Conservation (phyloP, 257 asterid species). For the Orobanche coerulescens region DNA sequence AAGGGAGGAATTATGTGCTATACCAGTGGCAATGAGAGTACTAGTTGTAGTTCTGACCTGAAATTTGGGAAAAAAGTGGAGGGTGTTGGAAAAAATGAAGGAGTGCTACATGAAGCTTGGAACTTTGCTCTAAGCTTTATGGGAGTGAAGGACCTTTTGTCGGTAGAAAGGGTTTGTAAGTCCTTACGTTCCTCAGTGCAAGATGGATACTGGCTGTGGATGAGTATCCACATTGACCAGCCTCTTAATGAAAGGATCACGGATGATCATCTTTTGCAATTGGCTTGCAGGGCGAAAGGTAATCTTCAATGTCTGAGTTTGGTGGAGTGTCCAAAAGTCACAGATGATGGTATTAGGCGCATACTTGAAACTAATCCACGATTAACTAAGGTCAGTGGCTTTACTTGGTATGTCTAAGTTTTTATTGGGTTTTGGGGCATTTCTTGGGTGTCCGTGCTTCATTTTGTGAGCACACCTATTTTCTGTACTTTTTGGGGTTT, state of each 20-base stretch:
- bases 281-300: conserved; percentile 63
- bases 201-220: conserved; percentile 62
- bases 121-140: conserved; percentile 37
- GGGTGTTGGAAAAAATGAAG: conserved; percentile 28
- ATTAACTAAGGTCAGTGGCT: conserved; percentile 61
- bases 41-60: conserved; percentile 21
- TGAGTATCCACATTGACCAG: conserved; percentile 52
- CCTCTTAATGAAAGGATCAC: conserved; percentile 63
- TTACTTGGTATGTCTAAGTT: not conserved
- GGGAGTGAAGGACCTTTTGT: conserved; percentile 68
- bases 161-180: conserved; percentile 59
- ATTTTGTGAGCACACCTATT: not conserved
- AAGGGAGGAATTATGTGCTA: conserved; percentile 26
- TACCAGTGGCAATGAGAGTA: conserved; percentile 22
- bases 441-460: not conserved
- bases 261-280: conserved; percentile 49
- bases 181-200: conserved; percentile 44
- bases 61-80: conserved; percentile 27
- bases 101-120: conserved; percentile 58
- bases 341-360: conserved; percentile 59
- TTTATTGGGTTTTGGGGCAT: not conserved
- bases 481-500: not conserved
- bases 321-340: conserved; percentile 56
- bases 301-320: conserved; percentile 54
- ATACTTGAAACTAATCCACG: conserved; percentile 59